phyloP scores from a whole-genome alignment of 2,329 filamentous ascomycete species.

The Ophiocordyceps sinensis region DNA sequence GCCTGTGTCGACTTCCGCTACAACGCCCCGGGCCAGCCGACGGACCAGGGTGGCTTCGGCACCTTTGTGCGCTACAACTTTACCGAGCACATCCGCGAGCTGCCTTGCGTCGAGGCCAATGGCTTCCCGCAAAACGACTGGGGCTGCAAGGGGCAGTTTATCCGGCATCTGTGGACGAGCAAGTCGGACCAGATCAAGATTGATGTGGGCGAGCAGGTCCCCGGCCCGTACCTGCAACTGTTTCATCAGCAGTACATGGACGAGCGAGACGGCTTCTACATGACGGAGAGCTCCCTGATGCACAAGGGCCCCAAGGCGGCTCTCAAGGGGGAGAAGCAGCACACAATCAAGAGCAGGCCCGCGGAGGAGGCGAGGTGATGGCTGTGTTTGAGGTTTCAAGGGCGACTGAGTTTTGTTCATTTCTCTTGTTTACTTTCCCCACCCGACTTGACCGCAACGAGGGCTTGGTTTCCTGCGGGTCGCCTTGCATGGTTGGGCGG shows the following conservation, averaged over 20 bases:
- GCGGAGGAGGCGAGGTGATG: not conserved
- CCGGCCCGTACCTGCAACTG: slow-evolving; percentile 18
- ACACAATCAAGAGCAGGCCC: not conserved
- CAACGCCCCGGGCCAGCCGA: slow-evolving; percentile 21
- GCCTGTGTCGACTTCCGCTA: slow-evolving; percentile 23
- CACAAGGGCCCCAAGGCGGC: slow-evolving; percentile 6
- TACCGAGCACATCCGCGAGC: slow-evolving; percentile 22
- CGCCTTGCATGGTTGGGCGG: too few species aligned
- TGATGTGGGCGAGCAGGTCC: slow-evolving; percentile 21
- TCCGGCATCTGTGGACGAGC: slow-evolving; percentile 28
- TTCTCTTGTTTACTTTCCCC: not conserved
- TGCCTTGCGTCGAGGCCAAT: slow-evolving; percentile 28
- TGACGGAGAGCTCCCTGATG: slow-evolving; percentile 21
- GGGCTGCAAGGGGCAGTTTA: slow-evolving; percentile 24
- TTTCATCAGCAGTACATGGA: slow-evolving; percentile 21
- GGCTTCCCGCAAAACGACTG: slow-evolving; percentile 23
- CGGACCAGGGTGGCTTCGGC: slow-evolving; percentile 29
- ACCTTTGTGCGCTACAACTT: slow-evolving; percentile 27
- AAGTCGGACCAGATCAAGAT: slow-evolving; percentile 25
- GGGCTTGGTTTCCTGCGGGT: too few species aligned
- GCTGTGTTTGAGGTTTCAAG: not conserved
- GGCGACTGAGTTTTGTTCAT: not conserved
- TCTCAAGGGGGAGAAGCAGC: not conserved
- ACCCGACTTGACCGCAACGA: too few species aligned
- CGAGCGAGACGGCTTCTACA: slow-evolving; percentile 19